Base-by-base conservation (phyloP, 75 land plant species). In the Ceratopteris richardii region DNA sequence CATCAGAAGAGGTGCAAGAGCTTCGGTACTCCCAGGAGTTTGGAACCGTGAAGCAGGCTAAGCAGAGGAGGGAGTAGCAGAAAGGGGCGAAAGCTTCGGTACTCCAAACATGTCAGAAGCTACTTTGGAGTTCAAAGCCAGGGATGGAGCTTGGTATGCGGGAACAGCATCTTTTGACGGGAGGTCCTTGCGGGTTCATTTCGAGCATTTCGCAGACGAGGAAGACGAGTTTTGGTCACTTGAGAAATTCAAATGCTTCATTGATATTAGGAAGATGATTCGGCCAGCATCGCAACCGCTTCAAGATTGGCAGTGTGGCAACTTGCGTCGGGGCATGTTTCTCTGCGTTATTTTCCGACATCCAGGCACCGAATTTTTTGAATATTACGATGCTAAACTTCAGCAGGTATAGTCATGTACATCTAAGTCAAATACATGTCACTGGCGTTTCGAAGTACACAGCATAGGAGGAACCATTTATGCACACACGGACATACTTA, bases 91-190 rank as follows among this genome's bases (percentile, higher is more conserved):
- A n/a, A n/a, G n/a, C n/a, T n/a, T n/a, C n/a, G n/a, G n/a, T n/a
- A n/a, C n/a, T n/a, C 37, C 9, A 33, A 9, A 33, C 37, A 33
- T 33, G 37, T 9, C 7, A 33, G 37, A 33, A 33, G 37, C 37
- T 3, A 9, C 9, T 33, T 14, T 46, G 50, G 50, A 46, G 50
- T 46, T 46, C 22, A 46, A 18, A 21, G 50, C 50, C 22, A 46
- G 17, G 22, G 50, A 46, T 14, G 50, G 50, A 17, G 50, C 50
- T 18, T 46, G 50, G 50, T 46, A 46, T 46, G 50, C 50, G 17
- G 50, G 50, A 46, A 18, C 50, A 2, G 50, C 22, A 18, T 5
- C 50, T 17, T 18, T 46, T n/a, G 22, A n/a, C 4, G 50, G 50
- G 5, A 5, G 13, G 3, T 46, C 14, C 37, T 9, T 46, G 12